A percentile compares a stretch with the other conserved stretches of the same genome.
Evolutionary conservation across 345 rosid genomes (phyloP).

Genomic region (Raphanus raphanistrum): DNA sequence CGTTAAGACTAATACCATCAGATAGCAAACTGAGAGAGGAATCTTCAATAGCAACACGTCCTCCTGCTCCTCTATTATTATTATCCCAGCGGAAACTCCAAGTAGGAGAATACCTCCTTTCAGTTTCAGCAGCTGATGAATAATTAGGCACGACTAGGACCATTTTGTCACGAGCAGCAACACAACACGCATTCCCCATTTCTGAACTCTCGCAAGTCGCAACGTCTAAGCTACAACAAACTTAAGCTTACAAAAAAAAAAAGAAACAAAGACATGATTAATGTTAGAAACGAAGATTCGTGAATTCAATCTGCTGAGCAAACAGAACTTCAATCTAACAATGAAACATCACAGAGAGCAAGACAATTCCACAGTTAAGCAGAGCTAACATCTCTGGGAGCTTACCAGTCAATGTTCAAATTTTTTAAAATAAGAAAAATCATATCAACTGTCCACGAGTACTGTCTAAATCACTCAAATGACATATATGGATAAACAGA

Average conservation of each 20-base stretch:
- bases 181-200: not conserved
- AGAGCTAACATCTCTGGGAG: too few relatives aligned
- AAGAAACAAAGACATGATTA: not conserved
- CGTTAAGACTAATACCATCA: not conserved
- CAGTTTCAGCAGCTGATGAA: not conserved
- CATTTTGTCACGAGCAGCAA: not conserved
- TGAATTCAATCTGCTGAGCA: not conserved
- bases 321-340: too few relatives aligned
- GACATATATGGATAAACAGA: constrained; percentile 38
- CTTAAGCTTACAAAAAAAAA: too few relatives aligned
- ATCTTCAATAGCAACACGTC: not conserved
- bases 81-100: not conserved
- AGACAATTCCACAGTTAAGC: too few relatives aligned
- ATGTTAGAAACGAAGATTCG: not conserved
- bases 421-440: too few relatives aligned
- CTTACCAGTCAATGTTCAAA: too few relatives aligned
- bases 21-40: not conserved
- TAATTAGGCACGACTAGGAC: not conserved
- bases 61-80: not conserved
- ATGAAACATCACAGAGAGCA: not conserved
- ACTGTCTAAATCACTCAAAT: too few relatives aligned
- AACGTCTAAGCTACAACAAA: too few relatives aligned
- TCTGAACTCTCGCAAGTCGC: too few relatives aligned
- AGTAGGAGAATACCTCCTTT: not conserved
- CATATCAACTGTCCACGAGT: too few relatives aligned